Percentiles rank a stretch among this genome's conserved stretches.
phyloP scores from a whole-genome alignment of 2,329 filamentous ascomycete genomes.

The Aureobasidium sp. region DNA sequence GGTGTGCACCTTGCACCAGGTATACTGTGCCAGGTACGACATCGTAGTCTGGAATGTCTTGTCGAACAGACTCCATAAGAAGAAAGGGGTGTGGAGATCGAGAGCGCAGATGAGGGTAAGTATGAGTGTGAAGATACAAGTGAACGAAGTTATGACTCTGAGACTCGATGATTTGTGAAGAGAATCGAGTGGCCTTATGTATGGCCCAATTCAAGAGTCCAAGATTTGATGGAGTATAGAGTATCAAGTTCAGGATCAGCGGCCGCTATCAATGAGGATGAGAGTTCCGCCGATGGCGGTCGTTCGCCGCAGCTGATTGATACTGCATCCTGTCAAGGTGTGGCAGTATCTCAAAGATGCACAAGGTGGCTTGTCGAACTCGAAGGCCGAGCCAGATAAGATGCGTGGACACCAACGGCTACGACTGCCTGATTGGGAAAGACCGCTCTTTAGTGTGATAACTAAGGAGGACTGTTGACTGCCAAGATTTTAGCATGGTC shows the following conservation, averaged over 20 bases:
- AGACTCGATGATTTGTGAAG: not conserved
- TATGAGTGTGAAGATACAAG: not conserved
- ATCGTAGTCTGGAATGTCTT: conserved; percentile 12
- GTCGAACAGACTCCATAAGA: not conserved
- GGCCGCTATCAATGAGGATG: not conserved
- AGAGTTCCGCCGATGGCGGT: not conserved
- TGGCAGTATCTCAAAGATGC: not conserved
- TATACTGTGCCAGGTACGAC: conserved; percentile 13
- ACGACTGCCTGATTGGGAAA: not conserved
- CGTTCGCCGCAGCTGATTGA: not conserved
- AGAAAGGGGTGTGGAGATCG: not conserved
- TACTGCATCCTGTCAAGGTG: not conserved
- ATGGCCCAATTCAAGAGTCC: not conserved
- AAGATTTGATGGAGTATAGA: too few relatives aligned
- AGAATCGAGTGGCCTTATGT: not conserved
- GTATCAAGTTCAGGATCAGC: not conserved
- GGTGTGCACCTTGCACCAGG: conserved; percentile 9
- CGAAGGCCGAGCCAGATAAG: not conserved
- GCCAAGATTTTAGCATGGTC: not conserved
- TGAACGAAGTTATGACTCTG: too few relatives aligned
- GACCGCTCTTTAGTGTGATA: not conserved
- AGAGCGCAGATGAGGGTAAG: not conserved
- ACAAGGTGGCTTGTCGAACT: not conserved
- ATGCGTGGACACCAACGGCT: too few relatives aligned
- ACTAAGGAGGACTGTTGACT: not conserved